These are phyloP conservation scores for Hymenoscyphus occultus DNA, from an alignment of 2,329 filamentous ascomycete species.

Conservation along the genomic window DNA sequence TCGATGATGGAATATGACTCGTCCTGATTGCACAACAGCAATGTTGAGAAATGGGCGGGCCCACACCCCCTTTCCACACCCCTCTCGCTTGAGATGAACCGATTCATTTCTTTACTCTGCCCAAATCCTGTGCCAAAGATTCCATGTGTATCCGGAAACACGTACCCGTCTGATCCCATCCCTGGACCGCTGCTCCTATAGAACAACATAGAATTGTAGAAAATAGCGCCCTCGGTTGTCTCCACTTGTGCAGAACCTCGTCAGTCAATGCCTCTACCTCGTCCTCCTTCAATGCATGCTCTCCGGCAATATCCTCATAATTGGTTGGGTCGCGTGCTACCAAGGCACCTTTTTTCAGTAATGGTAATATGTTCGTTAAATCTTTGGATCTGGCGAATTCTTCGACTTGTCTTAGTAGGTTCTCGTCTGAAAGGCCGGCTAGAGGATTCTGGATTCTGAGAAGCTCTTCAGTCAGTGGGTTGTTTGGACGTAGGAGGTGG, in stretches of 20 bases:
- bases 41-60: too few relatives aligned
- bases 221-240: constrained; percentile 59
- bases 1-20: background rate
- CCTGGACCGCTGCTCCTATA: constrained; percentile 63
- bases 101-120: too few relatives aligned
- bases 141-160: background rate
- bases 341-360: constrained; percentile 68
- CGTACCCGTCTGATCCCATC: constrained; percentile 31
- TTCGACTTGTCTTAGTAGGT: constrained; percentile 53
- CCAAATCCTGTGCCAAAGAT: background rate
- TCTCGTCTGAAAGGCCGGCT: constrained; percentile 49
- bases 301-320: constrained; percentile 57
- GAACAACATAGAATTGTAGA: constrained; percentile 66
- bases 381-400: constrained; percentile 60
- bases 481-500: background rate
- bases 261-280: constrained; percentile 59
- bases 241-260: constrained; percentile 67
- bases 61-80: too few relatives aligned
- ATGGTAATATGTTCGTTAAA: constrained; percentile 53
- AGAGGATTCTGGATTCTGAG: constrained; percentile 54
- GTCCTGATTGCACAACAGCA: too few relatives aligned
- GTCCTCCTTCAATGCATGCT: constrained; percentile 54
- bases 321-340: constrained; percentile 67
- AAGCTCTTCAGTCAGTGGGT: constrained; percentile 6
- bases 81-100: too few relatives aligned